phyloP scores from a whole-genome alignment of 306 rosid species.

The Medicago truncatula region DNA sequence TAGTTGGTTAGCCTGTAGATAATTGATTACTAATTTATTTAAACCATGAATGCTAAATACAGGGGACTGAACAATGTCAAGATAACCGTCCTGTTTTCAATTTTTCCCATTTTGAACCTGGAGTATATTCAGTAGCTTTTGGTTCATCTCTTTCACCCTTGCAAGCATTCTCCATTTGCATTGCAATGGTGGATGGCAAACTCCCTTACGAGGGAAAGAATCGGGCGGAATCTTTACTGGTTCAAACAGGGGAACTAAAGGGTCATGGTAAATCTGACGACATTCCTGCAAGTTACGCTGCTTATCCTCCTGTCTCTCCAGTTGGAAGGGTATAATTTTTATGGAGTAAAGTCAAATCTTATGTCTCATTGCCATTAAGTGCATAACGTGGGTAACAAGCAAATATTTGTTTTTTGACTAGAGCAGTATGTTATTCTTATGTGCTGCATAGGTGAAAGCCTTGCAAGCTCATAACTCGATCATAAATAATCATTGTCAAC shows the following conservation, averaged over 20 bases:
- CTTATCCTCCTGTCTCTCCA: constrained; percentile 44
- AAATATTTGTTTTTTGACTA: constrained; percentile 34
- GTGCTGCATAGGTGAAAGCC: constrained; percentile 36
- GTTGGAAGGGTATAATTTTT: constrained; percentile 48
- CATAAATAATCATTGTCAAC: constrained; percentile 34
- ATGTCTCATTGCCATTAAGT: constrained; percentile 12
- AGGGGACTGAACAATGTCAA: constrained; percentile 66
- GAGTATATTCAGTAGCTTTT: constrained; percentile 79
- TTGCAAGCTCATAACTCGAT: constrained; percentile 29
- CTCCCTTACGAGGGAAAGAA: constrained; percentile 57
- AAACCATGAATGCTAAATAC: constrained; percentile 45
- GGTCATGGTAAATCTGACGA: constrained; percentile 44
- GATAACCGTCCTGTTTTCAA: constrained; percentile 62
- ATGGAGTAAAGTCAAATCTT: constrained; percentile 22
- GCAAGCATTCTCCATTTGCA: constrained; percentile 93
- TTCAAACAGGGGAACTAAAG: constrained; percentile 50
- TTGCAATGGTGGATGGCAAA: constrained; percentile 77
- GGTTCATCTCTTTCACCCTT: constrained; percentile 69
- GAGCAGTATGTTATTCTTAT: constrained; percentile 24
- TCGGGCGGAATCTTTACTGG: constrained; percentile 37
- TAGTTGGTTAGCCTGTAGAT: constrained; percentile 27
- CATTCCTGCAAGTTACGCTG: constrained; percentile 38
- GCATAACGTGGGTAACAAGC: constrained; percentile 41
- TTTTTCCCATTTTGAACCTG: constrained; percentile 67
- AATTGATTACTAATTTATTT: constrained; percentile 30